These are phyloP conservation scores for Brassica nigra DNA, from an alignment of 345 rosid genomes.

Conservation along the genomic window DNA sequence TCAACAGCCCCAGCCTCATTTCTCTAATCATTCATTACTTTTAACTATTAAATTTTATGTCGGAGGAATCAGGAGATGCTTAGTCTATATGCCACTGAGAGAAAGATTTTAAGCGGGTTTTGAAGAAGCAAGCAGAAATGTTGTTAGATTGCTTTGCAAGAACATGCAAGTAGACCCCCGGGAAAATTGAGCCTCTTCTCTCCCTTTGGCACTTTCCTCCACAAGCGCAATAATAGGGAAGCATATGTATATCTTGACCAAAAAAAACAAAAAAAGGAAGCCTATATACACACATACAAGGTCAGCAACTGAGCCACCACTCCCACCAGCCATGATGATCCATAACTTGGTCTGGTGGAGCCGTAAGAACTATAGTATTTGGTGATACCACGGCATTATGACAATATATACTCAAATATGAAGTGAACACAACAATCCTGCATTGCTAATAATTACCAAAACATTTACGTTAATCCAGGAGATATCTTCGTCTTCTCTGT, in stretches of 20 bases:
- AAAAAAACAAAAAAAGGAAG: too few relatives aligned
- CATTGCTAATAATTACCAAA: slow-evolving; percentile 8
- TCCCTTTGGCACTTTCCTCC: too few relatives aligned
- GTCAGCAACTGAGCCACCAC: slow-evolving; percentile 99
- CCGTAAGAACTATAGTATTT: slow-evolving; percentile 90
- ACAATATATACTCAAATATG: slow-evolving; percentile 63
- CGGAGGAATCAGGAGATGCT: background rate
- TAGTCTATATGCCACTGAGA: background rate
- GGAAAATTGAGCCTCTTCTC: too few relatives aligned
- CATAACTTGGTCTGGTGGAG: slow-evolving; percentile 97
- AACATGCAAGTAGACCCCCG: background rate
- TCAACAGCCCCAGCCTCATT: background rate
- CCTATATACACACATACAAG: too few relatives aligned
- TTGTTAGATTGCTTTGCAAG: background rate
- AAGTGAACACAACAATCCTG: slow-evolving; percentile 35
- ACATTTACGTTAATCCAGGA: slow-evolving; percentile 15
- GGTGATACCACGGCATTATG: slow-evolving; percentile 95
- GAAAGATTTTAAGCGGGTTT: background rate
- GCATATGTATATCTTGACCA: too few relatives aligned
- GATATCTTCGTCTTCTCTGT: slow-evolving; percentile 98
- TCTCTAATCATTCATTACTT: background rate
- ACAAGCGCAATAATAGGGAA: too few relatives aligned
- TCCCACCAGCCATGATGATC: slow-evolving; percentile 99
- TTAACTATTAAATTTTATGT: too few relatives aligned
- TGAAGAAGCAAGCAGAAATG: background rate